These are phyloP conservation scores for Plasmodium malariae DNA, from an alignment of 169 alveolate species.

Conservation along the genomic window DNA sequence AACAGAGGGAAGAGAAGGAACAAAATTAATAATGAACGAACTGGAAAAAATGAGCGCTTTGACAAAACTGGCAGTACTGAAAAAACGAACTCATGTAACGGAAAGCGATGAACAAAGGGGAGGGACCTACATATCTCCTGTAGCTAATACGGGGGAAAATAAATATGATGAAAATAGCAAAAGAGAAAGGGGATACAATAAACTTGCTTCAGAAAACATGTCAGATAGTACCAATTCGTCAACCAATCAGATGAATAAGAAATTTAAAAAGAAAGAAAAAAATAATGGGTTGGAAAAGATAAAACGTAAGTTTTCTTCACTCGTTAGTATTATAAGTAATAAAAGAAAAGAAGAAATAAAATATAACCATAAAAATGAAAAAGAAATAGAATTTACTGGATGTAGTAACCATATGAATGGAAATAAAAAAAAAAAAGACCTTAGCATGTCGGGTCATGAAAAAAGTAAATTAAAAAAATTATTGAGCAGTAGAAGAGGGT, in stretches of 20 bases:
- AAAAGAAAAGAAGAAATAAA: slow-evolving; percentile 4
- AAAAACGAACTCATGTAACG: no score
- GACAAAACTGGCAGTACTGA: no score
- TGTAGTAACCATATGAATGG: background rate
- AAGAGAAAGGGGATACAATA: background rate
- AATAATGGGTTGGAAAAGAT: background rate
- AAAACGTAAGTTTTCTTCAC: background rate
- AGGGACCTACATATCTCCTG: no score
- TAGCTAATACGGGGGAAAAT: no score
- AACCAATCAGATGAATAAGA: background rate
- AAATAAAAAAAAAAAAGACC: background rate
- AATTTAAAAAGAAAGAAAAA: slow-evolving; percentile 3
- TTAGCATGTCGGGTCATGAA: background rate
- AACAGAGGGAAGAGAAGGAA: no score
- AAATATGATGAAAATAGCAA: background rate
- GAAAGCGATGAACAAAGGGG: no score
- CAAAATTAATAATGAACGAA: no score
- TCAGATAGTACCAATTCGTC: slow-evolving; percentile 23
- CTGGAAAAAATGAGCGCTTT: no score
- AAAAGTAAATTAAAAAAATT: background rate
- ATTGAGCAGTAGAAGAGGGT: background rate
- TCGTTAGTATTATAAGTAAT: background rate
- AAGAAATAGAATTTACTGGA: background rate
- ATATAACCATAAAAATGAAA: background rate
- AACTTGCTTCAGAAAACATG: background rate